Conservation (phyloP, 1,284 basidiomycete species). For the Anthracocystis walkeri region DNA sequence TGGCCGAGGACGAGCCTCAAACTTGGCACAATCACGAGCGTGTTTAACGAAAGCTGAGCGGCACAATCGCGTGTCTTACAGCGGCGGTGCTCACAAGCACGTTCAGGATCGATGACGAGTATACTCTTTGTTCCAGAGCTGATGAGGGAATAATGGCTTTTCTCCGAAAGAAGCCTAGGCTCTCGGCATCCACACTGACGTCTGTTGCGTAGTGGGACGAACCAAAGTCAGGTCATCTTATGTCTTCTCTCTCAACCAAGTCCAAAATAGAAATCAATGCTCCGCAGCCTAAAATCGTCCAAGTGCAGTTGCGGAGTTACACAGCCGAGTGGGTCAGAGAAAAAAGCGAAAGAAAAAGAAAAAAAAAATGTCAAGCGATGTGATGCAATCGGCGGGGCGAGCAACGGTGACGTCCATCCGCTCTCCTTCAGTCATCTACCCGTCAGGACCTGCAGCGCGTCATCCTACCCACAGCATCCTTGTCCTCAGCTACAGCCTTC, state of each 20-base stretch:
- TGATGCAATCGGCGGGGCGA: constrained; percentile 9
- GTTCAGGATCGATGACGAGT: constrained; percentile 1
- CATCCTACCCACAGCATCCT: constrained; percentile 5
- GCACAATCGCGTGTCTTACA: background rate
- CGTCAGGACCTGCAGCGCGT: constrained; percentile 11
- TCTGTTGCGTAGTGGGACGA: background rate
- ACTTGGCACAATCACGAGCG: no score
- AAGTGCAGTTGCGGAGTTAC: constrained; percentile 28
- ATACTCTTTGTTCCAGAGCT: no score
- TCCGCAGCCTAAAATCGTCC: constrained; percentile 16
- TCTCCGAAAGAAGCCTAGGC: background rate
- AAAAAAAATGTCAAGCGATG: background rate
- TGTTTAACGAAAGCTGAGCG: no score
- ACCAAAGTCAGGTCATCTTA: constrained; percentile 45
- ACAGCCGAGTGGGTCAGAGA: constrained; percentile 4
- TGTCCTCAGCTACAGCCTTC: background rate
- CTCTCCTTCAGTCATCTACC: constrained; percentile 11
- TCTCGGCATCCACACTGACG: constrained; percentile 8
- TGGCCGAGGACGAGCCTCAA: no score
- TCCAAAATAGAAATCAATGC: constrained; percentile 2
- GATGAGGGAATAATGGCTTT: background rate
- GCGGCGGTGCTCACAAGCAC: background rate
- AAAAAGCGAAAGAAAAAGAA: constrained; percentile 7
- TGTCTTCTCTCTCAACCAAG: background rate
- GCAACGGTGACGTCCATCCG: constrained; percentile 6